A percentile compares a stretch with the other conserved stretches of the same genome.
Conservation (phyloP, 805 yeast genomes). For the Saturnispora dispora region DNA sequence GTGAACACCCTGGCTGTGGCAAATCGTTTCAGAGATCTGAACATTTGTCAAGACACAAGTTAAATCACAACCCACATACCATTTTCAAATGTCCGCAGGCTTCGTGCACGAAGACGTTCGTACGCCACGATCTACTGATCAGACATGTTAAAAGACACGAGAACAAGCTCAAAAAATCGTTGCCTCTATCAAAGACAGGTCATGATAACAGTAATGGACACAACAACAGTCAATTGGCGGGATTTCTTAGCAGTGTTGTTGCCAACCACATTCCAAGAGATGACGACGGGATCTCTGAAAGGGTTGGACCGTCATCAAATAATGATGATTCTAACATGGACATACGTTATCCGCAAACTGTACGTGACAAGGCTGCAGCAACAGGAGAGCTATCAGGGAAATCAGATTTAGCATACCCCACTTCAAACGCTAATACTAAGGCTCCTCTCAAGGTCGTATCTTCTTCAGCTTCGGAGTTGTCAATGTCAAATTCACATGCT, state of each 20-base stretch:
- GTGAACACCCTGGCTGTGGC: conserved; percentile 41
- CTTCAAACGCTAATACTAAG: not conserved
- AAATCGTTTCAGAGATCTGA: conserved; percentile 54
- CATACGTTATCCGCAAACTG: not conserved
- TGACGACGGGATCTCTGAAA: not conserved
- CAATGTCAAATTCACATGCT: not conserved
- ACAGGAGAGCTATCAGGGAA: not conserved
- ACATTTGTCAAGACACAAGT: conserved; percentile 54
- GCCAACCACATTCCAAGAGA: conserved; percentile 2
- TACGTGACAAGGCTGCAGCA: not conserved
- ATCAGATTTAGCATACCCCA: not conserved
- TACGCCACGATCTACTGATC: conserved; percentile 45
- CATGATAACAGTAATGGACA: not conserved
- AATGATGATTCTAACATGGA: not conserved
- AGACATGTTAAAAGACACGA: conserved; percentile 40
- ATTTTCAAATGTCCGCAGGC: conserved; percentile 42
- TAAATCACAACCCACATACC: conserved; percentile 49
- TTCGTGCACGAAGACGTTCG: conserved; percentile 52
- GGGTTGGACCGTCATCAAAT: not conserved
- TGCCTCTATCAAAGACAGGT: not conserved
- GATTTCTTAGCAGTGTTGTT: conserved; percentile 10
- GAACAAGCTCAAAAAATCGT: conserved; percentile 7
- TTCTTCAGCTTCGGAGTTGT: not conserved
- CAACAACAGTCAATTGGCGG: not conserved
- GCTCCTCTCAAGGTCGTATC: not conserved